Base-by-base conservation (phyloP, 2,329 filamentous ascomycete genomes). In the Diaporthe ampelina region DNA sequence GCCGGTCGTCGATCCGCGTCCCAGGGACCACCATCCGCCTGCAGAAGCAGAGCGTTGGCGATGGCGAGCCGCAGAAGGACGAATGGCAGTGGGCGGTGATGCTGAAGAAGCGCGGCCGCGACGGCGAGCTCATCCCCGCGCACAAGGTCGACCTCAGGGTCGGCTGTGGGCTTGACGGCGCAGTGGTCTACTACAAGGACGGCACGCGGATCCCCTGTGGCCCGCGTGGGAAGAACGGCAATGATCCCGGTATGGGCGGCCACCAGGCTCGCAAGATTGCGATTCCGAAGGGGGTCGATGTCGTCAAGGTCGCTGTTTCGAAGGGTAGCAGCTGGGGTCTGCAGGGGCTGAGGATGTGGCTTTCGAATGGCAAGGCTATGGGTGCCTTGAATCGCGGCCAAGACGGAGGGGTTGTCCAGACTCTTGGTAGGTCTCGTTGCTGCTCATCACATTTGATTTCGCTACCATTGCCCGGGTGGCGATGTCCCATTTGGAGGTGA, bases 101-200 rank as follows among this genome's bases (percentile, higher is more conserved):
- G 65, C 76, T 84, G 15, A 80, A 78, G 57, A 81, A 78, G 73
- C 77, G 78, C 15, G 76, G 79, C 10, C 32, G 68, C 15, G 77
- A 82, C 40, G 83, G 83, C 45, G 75, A 72, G 26, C 69, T 87
- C 5, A 78, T 83, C 15, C 79, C 80, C n/a, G 86, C 85, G 0
- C 81, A 78, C 2, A 82, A 79, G 21, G 84, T 88, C 37, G 86
- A 88, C 75, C 76, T 88, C 3, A 81, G 85, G 2, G 83, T 87
- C 8, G 86, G 86, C 5, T 81, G 79, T 54, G 77, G 79, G 9
- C 82, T 87, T 54, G 86, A 88, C 69, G 86, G 86, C 35, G 85
- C 84, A 7, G 81, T 85, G 43, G 83, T 88, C 4, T 80, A 85
- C 75, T 88, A 85, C 76, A 79, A 78, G 58, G 86, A 88, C 70